phyloP scores from a whole-genome alignment of 495 filamentous ascomycete genomes.

The Tuber magnatum region DNA sequence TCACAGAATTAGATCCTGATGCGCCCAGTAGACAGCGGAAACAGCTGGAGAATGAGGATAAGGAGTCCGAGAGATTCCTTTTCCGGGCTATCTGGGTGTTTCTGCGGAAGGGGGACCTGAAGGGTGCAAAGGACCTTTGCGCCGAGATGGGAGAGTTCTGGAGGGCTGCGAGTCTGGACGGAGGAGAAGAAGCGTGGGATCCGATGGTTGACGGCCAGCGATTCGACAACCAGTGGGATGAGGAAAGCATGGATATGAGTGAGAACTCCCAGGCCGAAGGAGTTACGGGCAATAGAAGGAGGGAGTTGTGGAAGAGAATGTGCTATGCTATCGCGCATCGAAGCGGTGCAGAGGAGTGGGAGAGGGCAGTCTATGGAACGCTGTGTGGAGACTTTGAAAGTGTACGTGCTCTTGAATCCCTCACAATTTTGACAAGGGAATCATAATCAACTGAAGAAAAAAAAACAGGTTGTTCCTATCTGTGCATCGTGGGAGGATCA shows the following conservation, averaged over 20 bases:
- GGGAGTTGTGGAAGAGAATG: conserved; percentile 69
- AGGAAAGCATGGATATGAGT: conserved; percentile 5
- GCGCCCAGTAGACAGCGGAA: conserved; percentile 69
- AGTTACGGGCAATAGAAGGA: conserved; percentile 43
- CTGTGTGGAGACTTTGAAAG: conserved; percentile 73
- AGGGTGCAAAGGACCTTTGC: conserved; percentile 24
- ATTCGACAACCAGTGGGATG: conserved; percentile 14
- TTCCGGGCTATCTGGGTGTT: conserved; percentile 35
- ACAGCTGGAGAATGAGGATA: conserved; percentile 67
- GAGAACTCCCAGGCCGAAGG: background rate
- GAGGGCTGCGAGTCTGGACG: conserved; percentile 66
- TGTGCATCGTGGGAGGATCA: conserved; percentile 81
- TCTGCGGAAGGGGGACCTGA: conserved; percentile 33
- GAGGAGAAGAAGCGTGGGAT: conserved; percentile 41
- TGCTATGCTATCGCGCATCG: conserved; percentile 69
- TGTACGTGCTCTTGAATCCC: conserved; percentile 42
- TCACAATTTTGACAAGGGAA: conserved; percentile 1
- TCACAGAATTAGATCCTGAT: conserved; percentile 94
- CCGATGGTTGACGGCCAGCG: conserved; percentile 28
- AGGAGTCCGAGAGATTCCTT: conserved; percentile 62
- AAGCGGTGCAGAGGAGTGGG: conserved; percentile 62
- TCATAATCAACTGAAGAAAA: conserved; percentile 6
- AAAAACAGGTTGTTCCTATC: conserved; percentile 50
- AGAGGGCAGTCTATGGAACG: conserved; percentile 81
- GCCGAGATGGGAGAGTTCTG: conserved; percentile 47